Evolutionary conservation across 352 stramenopile species (phyloP), one percentile per base, ranked within the genome.

Genomic region (Poterioochromonas sp.): DNA sequence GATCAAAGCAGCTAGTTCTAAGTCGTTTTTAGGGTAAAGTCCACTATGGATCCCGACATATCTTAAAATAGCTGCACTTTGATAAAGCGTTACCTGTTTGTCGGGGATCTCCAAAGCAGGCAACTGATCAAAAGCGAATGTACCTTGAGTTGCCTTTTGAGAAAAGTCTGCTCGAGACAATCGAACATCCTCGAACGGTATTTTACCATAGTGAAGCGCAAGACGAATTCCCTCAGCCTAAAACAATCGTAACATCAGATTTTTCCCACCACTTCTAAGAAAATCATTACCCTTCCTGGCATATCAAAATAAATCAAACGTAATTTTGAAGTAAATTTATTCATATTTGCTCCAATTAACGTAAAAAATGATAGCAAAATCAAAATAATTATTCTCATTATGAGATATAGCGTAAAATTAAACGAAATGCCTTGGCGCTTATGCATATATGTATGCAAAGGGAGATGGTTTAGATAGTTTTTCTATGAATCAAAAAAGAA

Each of bases 51-150:
- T 69, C 29, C 60, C 60, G n/a, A 69, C 26, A 69, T 69, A 69
- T 5, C 60, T 20, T 26, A 69, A 44, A n/a, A 69, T 69, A 43
- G 60, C 60, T 29, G 60, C 60, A 69, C 60, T 69, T 62, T 62
- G 51, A 32, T 5, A 12, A 32, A 62, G 8, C 2, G 29, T 34
- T 43, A 69, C 29, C 1, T 44, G 20, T 43, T n/a, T 43, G 34
- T 69, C 60, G 3, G 11, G 2, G 11, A 69, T 43, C 34, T 69
- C 29, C 12, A 69, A 26, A n/a, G 32, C 60, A 69, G 60, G 60
- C 8, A 69, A 0, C n/a, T 69, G 60, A 11, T 32, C 60, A 69
- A 69, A 69, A 2, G 60, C 2, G 5, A 69, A 32, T 26, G 39
- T 69, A 11, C 32, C 60, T 40, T 5, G 11, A 5, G 39, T 2